A percentile compares a stretch with the other conserved stretches of the same genome.
phyloP scores from a whole-genome alignment of 2,329 filamentous ascomycete genomes.

The Aspergillus pseudoviridinutans region DNA sequence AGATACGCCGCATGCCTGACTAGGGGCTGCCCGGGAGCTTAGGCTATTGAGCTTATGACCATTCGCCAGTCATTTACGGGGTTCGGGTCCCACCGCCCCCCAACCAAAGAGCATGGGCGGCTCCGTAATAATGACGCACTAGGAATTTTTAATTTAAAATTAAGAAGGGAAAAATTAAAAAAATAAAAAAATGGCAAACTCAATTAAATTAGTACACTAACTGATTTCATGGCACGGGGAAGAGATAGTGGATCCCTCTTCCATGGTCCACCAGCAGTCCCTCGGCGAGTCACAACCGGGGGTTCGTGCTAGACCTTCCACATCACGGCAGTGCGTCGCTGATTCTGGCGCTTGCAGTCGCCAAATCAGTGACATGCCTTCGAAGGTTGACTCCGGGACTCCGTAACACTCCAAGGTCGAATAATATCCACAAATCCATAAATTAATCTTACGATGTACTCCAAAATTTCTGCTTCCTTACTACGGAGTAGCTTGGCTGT shows the following conservation, averaged over 20 bases:
- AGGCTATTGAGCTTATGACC: constrained; percentile 22
- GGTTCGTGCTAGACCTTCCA: constrained; percentile 23
- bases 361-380: constrained; percentile 20
- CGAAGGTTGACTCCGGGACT: constrained; percentile 11
- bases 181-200: constrained; percentile 10
- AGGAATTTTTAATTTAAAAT: constrained; percentile 6
- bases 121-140: constrained; percentile 12
- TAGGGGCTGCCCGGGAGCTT: constrained; percentile 22
- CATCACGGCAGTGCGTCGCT: constrained; percentile 15
- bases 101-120: constrained; percentile 17
- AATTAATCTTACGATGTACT: neutral
- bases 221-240: constrained; percentile 19
- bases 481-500: too few relatives aligned
- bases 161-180: constrained; percentile 5
- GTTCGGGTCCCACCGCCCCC: constrained; percentile 13
- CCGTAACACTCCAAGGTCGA: neutral
- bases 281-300: constrained; percentile 26
- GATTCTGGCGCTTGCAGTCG: constrained; percentile 20
- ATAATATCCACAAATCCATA: neutral
- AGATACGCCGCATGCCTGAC: constrained; percentile 19
- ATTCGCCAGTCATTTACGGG: constrained; percentile 21
- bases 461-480: too few relatives aligned
- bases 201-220: neutral
- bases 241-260: constrained; percentile 16
- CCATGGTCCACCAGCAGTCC: constrained; percentile 24